These are phyloP conservation scores for Septoria linicola DNA, from an alignment of 2,329 filamentous ascomycete species.

Conservation along the genomic window DNA sequence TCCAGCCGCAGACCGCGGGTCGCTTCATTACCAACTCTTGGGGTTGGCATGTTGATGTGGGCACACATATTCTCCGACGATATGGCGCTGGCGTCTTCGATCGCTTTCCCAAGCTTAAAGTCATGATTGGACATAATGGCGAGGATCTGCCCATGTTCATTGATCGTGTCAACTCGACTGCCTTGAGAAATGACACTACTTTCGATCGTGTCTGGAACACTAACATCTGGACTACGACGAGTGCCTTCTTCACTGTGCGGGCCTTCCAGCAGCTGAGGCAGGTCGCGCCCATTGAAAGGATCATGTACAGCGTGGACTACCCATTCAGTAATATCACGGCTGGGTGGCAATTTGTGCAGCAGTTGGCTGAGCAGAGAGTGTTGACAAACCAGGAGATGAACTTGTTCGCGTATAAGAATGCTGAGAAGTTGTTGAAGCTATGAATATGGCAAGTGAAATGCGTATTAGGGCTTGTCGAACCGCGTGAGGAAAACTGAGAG, in stretches of 20 bases:
- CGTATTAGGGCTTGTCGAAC: background rate
- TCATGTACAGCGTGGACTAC: slow-evolving; percentile 60
- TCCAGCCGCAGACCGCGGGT: slow-evolving; percentile 18
- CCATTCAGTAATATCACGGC: slow-evolving; percentile 54
- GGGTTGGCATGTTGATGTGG: slow-evolving; percentile 52
- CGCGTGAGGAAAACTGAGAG: too few relatives aligned
- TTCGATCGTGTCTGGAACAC: slow-evolving; percentile 43
- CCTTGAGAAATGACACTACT: slow-evolving; percentile 25
- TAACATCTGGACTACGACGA: slow-evolving; percentile 60
- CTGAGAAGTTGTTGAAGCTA: slow-evolving; percentile 4
- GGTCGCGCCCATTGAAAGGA: slow-evolving; percentile 44
- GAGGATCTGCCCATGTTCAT: slow-evolving; percentile 57
- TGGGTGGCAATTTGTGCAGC: slow-evolving; percentile 50
- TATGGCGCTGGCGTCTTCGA: slow-evolving; percentile 56
- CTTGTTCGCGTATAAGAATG: background rate
- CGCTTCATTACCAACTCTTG: slow-evolving; percentile 42
- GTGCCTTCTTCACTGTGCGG: slow-evolving; percentile 52
- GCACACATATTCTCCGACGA: slow-evolving; percentile 49
- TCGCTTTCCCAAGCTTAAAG: slow-evolving; percentile 50
- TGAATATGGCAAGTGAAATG: background rate
- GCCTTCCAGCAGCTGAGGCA: slow-evolving; percentile 44
- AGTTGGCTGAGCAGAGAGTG: background rate
- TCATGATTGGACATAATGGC: slow-evolving; percentile 56
- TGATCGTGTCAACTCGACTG: slow-evolving; percentile 41
- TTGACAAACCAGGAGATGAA: background rate